Percentiles rank a stretch among this genome's conserved stretches.
Evolutionary conservation across 495 filamentous ascomycete genomes (phyloP).

Genomic region (Monascus purpureus): DNA sequence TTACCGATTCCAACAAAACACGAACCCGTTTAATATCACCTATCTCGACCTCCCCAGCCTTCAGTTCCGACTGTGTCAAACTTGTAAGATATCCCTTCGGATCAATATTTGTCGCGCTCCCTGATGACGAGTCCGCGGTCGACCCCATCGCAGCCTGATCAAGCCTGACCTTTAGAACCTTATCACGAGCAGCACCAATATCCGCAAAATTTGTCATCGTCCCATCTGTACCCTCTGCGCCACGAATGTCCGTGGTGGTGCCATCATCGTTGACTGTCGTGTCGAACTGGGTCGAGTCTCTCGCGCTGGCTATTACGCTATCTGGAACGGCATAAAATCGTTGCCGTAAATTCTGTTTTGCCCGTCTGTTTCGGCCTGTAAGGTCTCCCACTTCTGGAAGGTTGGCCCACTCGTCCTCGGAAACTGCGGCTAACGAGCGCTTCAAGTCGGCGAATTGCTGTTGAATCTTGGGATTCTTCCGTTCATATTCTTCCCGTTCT

Average conservation of each 20-base stretch:
- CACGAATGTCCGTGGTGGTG: slow-evolving; percentile 26
- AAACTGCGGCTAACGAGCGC: slow-evolving; percentile 70
- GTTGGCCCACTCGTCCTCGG: slow-evolving; percentile 93
- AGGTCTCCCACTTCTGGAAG: slow-evolving; percentile 93
- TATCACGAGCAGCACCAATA: slow-evolving; percentile 89
- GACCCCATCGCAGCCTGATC: slow-evolving; percentile 73
- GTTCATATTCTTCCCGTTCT: slow-evolving; percentile 89
- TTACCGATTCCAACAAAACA: slow-evolving; percentile 84
- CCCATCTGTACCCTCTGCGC: slow-evolving; percentile 49
- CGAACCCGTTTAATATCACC: slow-evolving; percentile 94
- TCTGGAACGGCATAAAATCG: slow-evolving; percentile 95
- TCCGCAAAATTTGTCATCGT: slow-evolving; percentile 97
- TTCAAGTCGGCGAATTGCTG: slow-evolving; percentile 97
- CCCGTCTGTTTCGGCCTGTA: slow-evolving; percentile 80
- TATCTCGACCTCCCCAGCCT: slow-evolving; percentile 66
- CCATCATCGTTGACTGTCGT: slow-evolving; percentile 76
- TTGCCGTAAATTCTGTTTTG: slow-evolving; percentile 65
- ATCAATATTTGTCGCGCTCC: slow-evolving; percentile 84
- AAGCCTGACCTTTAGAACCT: slow-evolving; percentile 78
- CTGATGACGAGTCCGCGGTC: slow-evolving; percentile 53
- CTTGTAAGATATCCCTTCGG: slow-evolving; percentile 92
- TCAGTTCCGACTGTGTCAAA: slow-evolving; percentile 61
- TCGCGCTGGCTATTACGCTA: slow-evolving; percentile 80
- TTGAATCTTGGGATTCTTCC: slow-evolving; percentile 95
- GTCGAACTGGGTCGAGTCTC: slow-evolving; percentile 66